A percentile compares a stretch with the other conserved stretches of the same genome.
These are phyloP conservation scores for Yamadazyma mexicana DNA, from an alignment of 1,139 yeast species.

Conservation along the genomic window DNA sequence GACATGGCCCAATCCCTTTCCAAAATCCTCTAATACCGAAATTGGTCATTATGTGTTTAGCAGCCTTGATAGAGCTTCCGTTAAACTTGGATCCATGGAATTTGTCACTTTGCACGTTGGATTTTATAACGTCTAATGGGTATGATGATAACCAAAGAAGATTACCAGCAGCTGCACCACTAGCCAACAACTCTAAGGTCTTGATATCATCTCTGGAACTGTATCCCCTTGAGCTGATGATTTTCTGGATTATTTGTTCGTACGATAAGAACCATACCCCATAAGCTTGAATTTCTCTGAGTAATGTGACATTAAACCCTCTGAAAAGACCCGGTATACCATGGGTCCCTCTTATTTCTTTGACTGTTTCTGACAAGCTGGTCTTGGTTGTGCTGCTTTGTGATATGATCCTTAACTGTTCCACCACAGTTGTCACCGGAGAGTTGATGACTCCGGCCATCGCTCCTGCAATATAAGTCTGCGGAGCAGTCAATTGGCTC, in stretches of 20 bases:
- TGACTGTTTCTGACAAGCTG: conserved; percentile 41
- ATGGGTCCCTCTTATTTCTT: conserved; percentile 41
- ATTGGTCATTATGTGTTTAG: conserved; percentile 40
- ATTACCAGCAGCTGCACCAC: conserved; percentile 74
- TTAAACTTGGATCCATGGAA: conserved; percentile 50
- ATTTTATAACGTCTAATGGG: conserved; percentile 71
- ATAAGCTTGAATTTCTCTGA: conserved; percentile 76
- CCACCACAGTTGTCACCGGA: conserved; percentile 72
- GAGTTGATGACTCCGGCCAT: conserved; percentile 77
- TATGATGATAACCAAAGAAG: conserved; percentile 71
- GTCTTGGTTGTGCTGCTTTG: conserved; percentile 55
- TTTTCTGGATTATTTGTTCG: conserved; percentile 55
- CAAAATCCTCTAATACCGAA: conserved; percentile 64
- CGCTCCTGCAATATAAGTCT: conserved; percentile 73
- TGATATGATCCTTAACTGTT: conserved; percentile 69
- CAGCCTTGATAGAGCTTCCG: conserved; percentile 48
- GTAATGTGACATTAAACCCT: conserved; percentile 58
- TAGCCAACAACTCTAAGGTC: conserved; percentile 58
- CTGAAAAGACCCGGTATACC: conserved; percentile 61
- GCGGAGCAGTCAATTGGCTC: conserved; percentile 48
- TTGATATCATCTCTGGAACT: conserved; percentile 52
- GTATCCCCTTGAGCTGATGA: conserved; percentile 33
- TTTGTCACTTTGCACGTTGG: conserved; percentile 66
- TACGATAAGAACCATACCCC: conserved; percentile 82
- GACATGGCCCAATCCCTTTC: conserved; percentile 71